phyloP scores from a whole-genome alignment of 345 rosid species.

The Orychophragmus violaceus region DNA sequence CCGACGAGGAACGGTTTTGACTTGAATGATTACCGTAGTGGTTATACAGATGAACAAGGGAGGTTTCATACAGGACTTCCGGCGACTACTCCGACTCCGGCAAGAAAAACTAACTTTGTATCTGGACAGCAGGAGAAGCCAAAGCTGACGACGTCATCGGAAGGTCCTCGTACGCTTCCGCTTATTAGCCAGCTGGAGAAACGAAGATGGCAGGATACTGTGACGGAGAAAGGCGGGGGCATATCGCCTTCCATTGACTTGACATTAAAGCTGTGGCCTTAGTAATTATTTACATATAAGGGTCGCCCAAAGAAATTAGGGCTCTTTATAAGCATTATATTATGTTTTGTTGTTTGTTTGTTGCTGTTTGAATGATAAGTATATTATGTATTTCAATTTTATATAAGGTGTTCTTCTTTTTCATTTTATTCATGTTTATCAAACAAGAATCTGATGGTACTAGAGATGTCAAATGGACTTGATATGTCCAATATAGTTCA shows the following conservation, averaged over 20 bases:
- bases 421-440: too few species aligned
- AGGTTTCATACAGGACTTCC: constrained; percentile 1
- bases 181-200: constrained; percentile 20
- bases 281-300: too few species aligned
- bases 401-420: too few species aligned
- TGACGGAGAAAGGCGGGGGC: not conserved
- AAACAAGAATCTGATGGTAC: too few species aligned
- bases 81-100: not conserved
- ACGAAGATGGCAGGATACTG: not conserved
- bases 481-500: too few species aligned
- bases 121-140: not conserved
- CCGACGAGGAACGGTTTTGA: not conserved
- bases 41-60: constrained; percentile 1
- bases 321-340: too few species aligned
- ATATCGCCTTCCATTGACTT: constrained; percentile 10
- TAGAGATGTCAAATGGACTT: too few species aligned
- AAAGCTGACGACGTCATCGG: not conserved
- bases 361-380: too few species aligned
- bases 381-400: too few species aligned
- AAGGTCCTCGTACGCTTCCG: not conserved
- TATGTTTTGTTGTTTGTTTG: too few species aligned
- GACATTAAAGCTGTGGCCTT: constrained; percentile 13
- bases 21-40: not conserved
- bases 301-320: too few species aligned
- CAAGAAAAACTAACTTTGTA: not conserved